These are phyloP conservation scores for Hirschfeldia incana DNA, from an alignment of 345 rosid genomes.

Conservation along the genomic window DNA sequence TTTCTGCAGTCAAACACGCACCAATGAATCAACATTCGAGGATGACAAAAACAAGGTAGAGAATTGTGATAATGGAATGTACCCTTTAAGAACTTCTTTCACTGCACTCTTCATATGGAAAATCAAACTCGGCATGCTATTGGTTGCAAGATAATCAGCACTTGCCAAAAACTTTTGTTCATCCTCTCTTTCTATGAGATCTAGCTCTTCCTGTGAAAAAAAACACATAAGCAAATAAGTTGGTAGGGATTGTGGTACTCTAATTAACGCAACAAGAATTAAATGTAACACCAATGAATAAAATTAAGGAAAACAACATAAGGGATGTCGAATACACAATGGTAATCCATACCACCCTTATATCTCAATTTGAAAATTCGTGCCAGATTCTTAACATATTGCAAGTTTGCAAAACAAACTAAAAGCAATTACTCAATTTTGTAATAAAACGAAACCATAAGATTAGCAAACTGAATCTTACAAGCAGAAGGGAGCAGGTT, in stretches of 20 bases:
- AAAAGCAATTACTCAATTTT: too few relatives aligned
- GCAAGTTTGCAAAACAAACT: background rate
- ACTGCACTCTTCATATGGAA: constrained; percentile 63
- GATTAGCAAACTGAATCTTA: background rate
- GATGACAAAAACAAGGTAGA: constrained; percentile 7
- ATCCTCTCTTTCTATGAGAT: constrained; percentile 71
- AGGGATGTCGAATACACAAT: background rate
- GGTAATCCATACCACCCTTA: background rate
- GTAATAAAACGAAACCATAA: background rate
- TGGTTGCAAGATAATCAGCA: constrained; percentile 78
- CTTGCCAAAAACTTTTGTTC: constrained; percentile 73
- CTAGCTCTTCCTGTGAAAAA: constrained; percentile 62
- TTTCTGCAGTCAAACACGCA: constrained; percentile 51
- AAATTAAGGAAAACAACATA: background rate
- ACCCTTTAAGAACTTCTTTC: constrained; percentile 78
- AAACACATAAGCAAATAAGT: background rate
- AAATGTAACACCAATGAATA: background rate
- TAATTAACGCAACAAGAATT: background rate
- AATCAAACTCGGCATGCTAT: constrained; percentile 61
- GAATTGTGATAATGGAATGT: constrained; percentile 17
- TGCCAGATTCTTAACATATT: background rate
- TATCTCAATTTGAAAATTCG: background rate
- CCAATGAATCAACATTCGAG: background rate
- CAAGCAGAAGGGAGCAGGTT: background rate
- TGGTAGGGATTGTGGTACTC: background rate